Evolutionary conservation across 768 basidiomycete species (phyloP).

Genomic region (Tremella mesenterica): DNA sequence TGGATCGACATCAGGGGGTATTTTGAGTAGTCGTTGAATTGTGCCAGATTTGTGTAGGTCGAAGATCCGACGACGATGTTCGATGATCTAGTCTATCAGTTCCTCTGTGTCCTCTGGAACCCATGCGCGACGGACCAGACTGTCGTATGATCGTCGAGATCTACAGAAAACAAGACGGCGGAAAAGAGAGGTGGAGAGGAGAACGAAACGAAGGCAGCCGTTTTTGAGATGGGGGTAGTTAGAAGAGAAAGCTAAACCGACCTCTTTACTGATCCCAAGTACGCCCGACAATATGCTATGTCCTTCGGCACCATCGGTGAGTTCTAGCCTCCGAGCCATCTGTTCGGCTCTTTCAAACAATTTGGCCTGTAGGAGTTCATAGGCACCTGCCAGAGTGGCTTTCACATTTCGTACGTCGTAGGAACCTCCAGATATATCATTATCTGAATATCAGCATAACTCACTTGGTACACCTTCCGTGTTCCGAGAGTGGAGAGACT

Average conservation of each 20-base stretch:
- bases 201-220: not conserved
- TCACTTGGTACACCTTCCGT: too few relatives aligned
- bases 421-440: slow-evolving; percentile 86
- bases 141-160: too few relatives aligned
- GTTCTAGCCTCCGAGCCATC: slow-evolving; percentile 47
- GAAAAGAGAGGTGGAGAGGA: not conserved
- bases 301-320: slow-evolving; percentile 46
- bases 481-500: too few relatives aligned
- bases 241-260: slow-evolving; percentile 43
- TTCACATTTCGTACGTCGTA: slow-evolving; percentile 74
- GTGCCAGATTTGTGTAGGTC: slow-evolving; percentile 24
- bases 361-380: slow-evolving; percentile 58
- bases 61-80: slow-evolving; percentile 24
- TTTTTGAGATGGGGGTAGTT: not conserved
- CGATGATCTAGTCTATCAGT: slow-evolving; percentile 19
- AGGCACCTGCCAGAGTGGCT: slow-evolving; percentile 70
- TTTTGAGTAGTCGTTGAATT: slow-evolving; percentile 25
- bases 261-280: slow-evolving; percentile 76
- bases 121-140: too few relatives aligned
- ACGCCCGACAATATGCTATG: slow-evolving; percentile 71
- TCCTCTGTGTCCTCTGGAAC: not conserved
- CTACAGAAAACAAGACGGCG: too few relatives aligned
- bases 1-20: slow-evolving; percentile 20
- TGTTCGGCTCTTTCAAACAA: slow-evolving; percentile 58
- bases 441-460: slow-evolving; percentile 52